Base-by-base conservation (phyloP, 1,139 yeast species). In the Scheffersomyces quercinus region DNA sequence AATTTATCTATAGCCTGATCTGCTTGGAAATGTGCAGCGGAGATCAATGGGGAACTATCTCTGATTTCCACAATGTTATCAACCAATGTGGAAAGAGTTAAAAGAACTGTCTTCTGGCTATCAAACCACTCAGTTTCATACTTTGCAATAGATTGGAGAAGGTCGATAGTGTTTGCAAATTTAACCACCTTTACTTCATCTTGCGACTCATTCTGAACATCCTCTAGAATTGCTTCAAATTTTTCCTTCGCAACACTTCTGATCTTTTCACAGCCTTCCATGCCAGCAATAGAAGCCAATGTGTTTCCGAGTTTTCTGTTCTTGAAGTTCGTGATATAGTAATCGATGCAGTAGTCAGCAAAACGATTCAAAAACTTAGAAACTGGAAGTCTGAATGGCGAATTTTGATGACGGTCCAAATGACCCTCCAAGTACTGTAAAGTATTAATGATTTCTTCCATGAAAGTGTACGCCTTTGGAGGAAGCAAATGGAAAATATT, bases 401-500 rank as follows among this genome's bases (percentile, higher is more conserved):
- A 89, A 41, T 75, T 77, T 46, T 88, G 88, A 53, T 88, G 90
- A 36, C 97, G 84, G 49, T 97, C 86, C 53, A 95, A 70, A 50
- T 85, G 85, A 2, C 85, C 84, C 64, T 95, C 99, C 55, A 93
- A 70, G 48, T 81, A 83, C 51, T 87, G 81, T 45, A 93, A 75
- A 2, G 93, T 85, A 41, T 78, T 78, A 57, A 93, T 79, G 39
- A 95, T 76, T 53, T 90, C 97, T 46, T 88, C 93, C 83, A 95
- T 83, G 56, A 90, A 95, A 24, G 93, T 85, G 60, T 83, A 88
- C 0, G 99, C 99, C 49, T 89, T 88, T 0, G 96, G 83, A 0
- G 99, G 99, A 28, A 95, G 69, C 51, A 90, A 73, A 60, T 95
- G 97, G 71, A 93, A 95, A 40, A 95, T 88, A 53, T 93, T 90